Conservation (phyloP, 1,284 basidiomycete genomes). For the Sporisorium reilianum region DNA sequence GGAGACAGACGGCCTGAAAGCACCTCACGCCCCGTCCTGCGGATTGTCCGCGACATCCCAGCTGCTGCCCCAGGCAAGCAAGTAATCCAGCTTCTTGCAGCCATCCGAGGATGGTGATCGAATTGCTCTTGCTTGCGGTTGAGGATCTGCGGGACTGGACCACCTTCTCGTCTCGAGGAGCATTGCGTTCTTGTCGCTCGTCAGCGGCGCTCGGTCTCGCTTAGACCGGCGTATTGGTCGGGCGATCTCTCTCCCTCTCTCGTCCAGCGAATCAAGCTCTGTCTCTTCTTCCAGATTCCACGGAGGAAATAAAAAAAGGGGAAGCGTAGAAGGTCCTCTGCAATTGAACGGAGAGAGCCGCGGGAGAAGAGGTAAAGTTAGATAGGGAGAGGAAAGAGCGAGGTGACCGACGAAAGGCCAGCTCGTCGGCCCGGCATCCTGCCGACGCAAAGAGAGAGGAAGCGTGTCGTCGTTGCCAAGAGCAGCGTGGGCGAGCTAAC, state of each 20-base stretch:
- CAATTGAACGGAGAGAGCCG: no score
- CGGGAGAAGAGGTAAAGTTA: background rate
- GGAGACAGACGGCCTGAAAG: no score
- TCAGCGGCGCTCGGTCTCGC: conserved; percentile 22
- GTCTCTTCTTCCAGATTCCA: no score
- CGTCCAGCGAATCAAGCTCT: conserved; percentile 11
- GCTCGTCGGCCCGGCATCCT: conserved; percentile 14
- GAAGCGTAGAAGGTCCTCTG: no score
- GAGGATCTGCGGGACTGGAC: no score
- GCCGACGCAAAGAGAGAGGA: background rate
- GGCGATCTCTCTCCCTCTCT: background rate
- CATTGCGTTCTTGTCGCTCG: no score
- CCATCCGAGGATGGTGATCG: no score
- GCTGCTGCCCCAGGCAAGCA: background rate
- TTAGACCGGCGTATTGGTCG: conserved; percentile 11
- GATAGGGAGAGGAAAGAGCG: no score
- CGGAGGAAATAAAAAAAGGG: no score
- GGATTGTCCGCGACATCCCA: background rate
- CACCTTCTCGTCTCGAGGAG: no score
- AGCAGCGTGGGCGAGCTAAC: background rate
- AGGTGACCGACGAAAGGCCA: conserved; percentile 9
- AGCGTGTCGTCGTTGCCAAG: background rate
- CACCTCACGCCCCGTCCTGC: background rate
- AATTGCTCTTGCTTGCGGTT: background rate
- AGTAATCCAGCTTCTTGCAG: no score